These are phyloP conservation scores for Kodamaea sp. DNA, from an alignment of 1,139 yeast species.

Conservation along the genomic window DNA sequence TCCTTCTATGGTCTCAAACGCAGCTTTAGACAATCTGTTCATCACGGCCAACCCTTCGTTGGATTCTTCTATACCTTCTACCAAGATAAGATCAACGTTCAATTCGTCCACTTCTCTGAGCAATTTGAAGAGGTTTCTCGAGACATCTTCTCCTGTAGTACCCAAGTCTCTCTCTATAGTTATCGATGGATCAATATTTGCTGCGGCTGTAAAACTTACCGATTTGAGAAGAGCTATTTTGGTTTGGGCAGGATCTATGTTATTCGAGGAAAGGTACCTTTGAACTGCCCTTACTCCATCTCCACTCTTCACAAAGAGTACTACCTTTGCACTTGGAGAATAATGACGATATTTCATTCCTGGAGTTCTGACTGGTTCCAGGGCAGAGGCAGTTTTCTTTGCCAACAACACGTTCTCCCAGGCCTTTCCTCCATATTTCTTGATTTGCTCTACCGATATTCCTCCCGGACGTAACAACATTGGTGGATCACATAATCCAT, in stretches of 20 bases:
- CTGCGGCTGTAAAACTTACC: conserved; percentile 29
- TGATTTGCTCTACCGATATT: conserved; percentile 74
- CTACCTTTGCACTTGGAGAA: conserved; percentile 84
- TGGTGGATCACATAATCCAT: conserved; percentile 85
- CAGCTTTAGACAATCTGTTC: conserved; percentile 90
- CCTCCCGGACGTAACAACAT: conserved; percentile 94
- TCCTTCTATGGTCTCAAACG: conserved; percentile 46
- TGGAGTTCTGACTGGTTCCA: conserved; percentile 85
- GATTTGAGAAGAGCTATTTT: conserved; percentile 54
- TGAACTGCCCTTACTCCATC: conserved; percentile 40
- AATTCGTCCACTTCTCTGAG: conserved; percentile 73
- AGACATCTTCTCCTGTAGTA: conserved; percentile 58
- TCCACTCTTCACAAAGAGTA: conserved; percentile 58
- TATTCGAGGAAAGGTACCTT: conserved; percentile 24
- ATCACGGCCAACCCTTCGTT: conserved; percentile 91
- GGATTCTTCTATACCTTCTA: conserved; percentile 69
- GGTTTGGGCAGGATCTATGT: conserved; percentile 12
- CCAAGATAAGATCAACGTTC: conserved; percentile 64
- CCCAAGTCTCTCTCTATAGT: conserved; percentile 56
- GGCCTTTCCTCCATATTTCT: conserved; percentile 53
- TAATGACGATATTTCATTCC: conserved; percentile 98
- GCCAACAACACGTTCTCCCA: conserved; percentile 72
- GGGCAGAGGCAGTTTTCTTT: conserved; percentile 60
- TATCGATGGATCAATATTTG: conserved; percentile 21
- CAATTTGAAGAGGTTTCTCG: conserved; percentile 68